phyloP scores from a whole-genome alignment of 257 asterid species.

The Solanum bukasovii region DNA sequence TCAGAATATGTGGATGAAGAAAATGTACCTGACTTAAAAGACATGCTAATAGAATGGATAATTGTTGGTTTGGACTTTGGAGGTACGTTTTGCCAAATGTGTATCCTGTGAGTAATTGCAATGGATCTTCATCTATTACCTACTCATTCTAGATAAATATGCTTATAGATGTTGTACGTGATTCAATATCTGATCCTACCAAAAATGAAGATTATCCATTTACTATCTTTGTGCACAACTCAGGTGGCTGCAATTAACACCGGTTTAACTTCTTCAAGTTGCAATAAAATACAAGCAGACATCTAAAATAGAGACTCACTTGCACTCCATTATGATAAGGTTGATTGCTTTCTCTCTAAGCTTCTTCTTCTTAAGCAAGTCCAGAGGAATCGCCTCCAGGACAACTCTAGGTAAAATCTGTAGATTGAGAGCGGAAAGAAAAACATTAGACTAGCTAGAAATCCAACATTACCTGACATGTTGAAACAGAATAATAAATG shows the following conservation, averaged over 20 bases:
- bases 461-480: not conserved
- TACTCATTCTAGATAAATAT: not conserved
- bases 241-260: not conserved
- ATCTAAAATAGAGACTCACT: slow-evolving; percentile 32
- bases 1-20: slow-evolving; percentile 4
- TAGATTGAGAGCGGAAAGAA: not conserved
- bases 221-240: not conserved
- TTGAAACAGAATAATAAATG: not conserved
- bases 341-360: slow-evolving; percentile 48
- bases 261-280: not conserved
- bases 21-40: not conserved
- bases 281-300: not conserved
- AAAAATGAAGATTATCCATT: not conserved
- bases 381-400: slow-evolving; percentile 70
- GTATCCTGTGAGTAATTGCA: not conserved
- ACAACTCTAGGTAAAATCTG: slow-evolving; percentile 86
- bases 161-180: not conserved
- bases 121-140: not conserved
- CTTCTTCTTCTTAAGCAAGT: slow-evolving; percentile 63
- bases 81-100: not conserved
- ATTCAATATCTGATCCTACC: not conserved
- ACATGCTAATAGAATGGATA: not conserved
- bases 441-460: not conserved
- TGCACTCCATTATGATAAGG: slow-evolving; percentile 74
- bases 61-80: not conserved